Percentiles rank a stretch among this genome's conserved stretches.
phyloP scores from a whole-genome alignment of 768 basidiomycete species.

The Lentinus brumalis region DNA sequence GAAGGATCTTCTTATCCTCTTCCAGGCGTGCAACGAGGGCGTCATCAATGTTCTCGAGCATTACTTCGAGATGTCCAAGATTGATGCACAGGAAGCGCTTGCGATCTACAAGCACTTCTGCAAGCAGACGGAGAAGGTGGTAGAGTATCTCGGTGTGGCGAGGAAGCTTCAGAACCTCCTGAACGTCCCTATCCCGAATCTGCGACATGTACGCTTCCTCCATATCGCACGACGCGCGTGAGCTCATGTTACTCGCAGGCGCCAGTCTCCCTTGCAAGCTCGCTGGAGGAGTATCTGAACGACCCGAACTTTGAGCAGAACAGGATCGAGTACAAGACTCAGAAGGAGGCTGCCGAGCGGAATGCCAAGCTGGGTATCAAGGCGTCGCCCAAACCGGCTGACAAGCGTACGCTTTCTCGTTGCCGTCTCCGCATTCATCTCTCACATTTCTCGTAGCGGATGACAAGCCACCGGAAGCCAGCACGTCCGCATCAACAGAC shows the following conservation, averaged over 20 bases:
- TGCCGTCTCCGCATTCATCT: neutral
- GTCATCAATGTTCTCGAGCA: conserved; percentile 87
- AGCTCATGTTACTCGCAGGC: conserved; percentile 51
- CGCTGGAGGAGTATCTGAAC: conserved; percentile 93
- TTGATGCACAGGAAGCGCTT: conserved; percentile 87
- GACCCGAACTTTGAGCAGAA: conserved; percentile 98
- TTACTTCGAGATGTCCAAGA: conserved; percentile 97
- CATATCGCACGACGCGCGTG: neutral
- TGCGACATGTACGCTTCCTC: conserved; percentile 72
- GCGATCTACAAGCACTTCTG: conserved; percentile 93
- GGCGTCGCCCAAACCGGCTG: conserved; percentile 24
- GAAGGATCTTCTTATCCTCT: conserved; percentile 93
- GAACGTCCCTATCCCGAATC: conserved; percentile 91
- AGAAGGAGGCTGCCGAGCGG: conserved; percentile 65
- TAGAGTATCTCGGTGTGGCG: conserved; percentile 90
- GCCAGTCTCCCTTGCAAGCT: conserved; percentile 89
- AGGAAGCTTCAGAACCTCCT: conserved; percentile 91
- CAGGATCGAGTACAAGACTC: conserved; percentile 86
- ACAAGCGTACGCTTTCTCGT: conserved; percentile 32
- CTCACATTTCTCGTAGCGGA: conserved; percentile 4
- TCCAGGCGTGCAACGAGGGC: conserved; percentile 96
- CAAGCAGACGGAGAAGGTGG: conserved; percentile 88
- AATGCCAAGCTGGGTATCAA: conserved; percentile 30
- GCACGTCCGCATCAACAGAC: conserved; percentile 1
- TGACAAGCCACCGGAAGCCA: conserved; percentile 15